Base-by-base conservation (phyloP, 257 asterid species). In the Solanum sitiens region DNA sequence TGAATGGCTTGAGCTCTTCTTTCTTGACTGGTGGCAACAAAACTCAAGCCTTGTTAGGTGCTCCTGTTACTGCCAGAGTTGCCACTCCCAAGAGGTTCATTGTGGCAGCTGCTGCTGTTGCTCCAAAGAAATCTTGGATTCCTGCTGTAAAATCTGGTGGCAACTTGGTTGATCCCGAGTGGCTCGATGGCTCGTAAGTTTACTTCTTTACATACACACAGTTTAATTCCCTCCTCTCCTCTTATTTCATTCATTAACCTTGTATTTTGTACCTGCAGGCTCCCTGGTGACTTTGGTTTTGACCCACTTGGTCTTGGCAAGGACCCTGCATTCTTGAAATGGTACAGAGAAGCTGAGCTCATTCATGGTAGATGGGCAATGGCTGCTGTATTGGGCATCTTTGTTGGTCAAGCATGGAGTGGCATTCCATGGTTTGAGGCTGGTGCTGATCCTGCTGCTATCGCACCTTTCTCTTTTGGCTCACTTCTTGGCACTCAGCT, bases 161-260 rank as follows among this genome's bases (percentile, higher is more conserved):
- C 87, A 92, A 90, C 92, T 84, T 97, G 27, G 37, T 93, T 83
- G 96, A 97, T 91, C 99, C 98, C 4, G 99, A 95, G 82, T 95
- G 98, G 98, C 99, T 97, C 82, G 99, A 97, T 91, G 99, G 99
- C 93, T 97, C 99, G 99, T 97, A 94, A 91, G 98, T 93, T 83
- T 47, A 20, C 67, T 83, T 27, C 30, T 50, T 27, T 77, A 30
- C 32, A 14, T n/a, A 42, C 12, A 71, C 25, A 15, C 1, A 7
- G 77, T 23, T 40, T 25, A 77, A 2, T 35, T 7, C 84, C 37
- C 63, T 23, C n/a, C 6, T 13, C 37, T 42, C 61, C 13, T 56
- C 65, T 56, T 14, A 3, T 25, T 50, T 15, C 21, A 47, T 42
- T 42, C 84, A 44, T 77, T 79, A 79, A 45, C 1, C 50, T 39